These are phyloP conservation scores for Dendrobium huoshanense DNA, from an alignment of 106 monocot species.

Conservation along the genomic window DNA sequence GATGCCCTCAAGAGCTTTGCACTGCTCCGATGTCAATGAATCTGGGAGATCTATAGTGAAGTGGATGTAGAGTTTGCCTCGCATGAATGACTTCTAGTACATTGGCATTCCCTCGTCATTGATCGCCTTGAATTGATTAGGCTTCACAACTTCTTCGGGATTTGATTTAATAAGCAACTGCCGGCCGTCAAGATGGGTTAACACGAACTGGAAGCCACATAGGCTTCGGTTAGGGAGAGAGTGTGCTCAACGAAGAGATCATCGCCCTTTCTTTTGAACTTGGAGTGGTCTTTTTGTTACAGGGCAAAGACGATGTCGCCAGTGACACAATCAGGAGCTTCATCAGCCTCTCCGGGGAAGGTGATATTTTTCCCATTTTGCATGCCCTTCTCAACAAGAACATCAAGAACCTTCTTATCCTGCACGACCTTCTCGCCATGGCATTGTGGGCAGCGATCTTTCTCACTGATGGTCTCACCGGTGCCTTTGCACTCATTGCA, in stretches of 20 bases:
- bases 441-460: constrained; percentile 44
- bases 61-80: constrained; percentile 48
- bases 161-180: constrained; percentile 7
- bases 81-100: constrained; percentile 24
- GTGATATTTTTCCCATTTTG: constrained; percentile 48
- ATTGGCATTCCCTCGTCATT: constrained; percentile 26
- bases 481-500: constrained; percentile 87
- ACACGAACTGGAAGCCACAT: constrained; percentile 34
- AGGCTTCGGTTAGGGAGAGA: constrained; percentile 42
- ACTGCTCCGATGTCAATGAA: constrained; percentile 34
- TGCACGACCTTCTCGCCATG: constrained; percentile 52
- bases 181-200: constrained; percentile 6
- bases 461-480: constrained; percentile 64
- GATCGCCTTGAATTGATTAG: constrained; percentile 26
- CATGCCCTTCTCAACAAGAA: constrained; percentile 42
- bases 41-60: constrained; percentile 66
- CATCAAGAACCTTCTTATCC: constrained; percentile 56
- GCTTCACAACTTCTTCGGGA: constrained; percentile 22
- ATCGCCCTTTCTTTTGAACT: constrained; percentile 39
- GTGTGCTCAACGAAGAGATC: constrained; percentile 47
- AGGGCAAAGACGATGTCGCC: constrained; percentile 53
- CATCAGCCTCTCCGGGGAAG: constrained; percentile 54
- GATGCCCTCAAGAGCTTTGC: constrained; percentile 37
- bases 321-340: constrained; percentile 43
- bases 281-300: constrained; percentile 29